Percentiles rank a stretch among this genome's conserved stretches.
phyloP scores from a whole-genome alignment of 2,329 filamentous ascomycete genomes.

The Colletotrichum sp. region DNA sequence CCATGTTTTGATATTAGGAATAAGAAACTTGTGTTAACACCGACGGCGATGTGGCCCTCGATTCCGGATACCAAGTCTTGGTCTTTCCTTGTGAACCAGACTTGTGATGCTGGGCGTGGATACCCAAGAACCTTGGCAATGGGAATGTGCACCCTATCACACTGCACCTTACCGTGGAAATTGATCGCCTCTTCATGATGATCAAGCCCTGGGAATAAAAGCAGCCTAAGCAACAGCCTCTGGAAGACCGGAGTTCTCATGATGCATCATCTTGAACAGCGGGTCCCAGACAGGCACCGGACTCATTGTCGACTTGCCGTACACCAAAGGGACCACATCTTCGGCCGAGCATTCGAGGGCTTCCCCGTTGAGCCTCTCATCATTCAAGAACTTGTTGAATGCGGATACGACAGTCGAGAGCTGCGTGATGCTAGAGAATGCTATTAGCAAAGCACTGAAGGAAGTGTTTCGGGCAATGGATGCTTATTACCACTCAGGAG shows the following conservation, averaged over 20 bases:
- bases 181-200: no score
- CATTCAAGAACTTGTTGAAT: slow-evolving; percentile 50
- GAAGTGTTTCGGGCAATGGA: no score
- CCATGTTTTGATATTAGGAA: not conserved
- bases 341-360: slow-evolving; percentile 49
- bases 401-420: slow-evolving; percentile 48
- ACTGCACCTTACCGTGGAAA: no score
- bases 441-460: not conserved
- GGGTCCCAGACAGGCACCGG: slow-evolving; percentile 54
- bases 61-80: not conserved
- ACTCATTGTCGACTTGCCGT: slow-evolving; percentile 46
- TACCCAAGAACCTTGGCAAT: not conserved
- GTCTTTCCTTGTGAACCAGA: not conserved
- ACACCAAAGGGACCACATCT: slow-evolving; percentile 27
- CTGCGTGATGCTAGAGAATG: slow-evolving; percentile 39
- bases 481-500: not conserved
- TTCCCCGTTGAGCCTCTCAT: slow-evolving; percentile 44
- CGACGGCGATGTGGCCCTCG: not conserved
- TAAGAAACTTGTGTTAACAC: not conserved
- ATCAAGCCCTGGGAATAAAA: no score
- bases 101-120: not conserved
- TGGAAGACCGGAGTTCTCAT: slow-evolving; percentile 43
- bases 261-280: slow-evolving; percentile 48
- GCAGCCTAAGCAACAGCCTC: slow-evolving; percentile 35
- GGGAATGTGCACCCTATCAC: not conserved